A percentile compares a stretch with the other conserved stretches of the same genome.
Evolutionary conservation across 495 filamentous ascomycete genomes (phyloP).

Genomic region (Neurospora sp.): DNA sequence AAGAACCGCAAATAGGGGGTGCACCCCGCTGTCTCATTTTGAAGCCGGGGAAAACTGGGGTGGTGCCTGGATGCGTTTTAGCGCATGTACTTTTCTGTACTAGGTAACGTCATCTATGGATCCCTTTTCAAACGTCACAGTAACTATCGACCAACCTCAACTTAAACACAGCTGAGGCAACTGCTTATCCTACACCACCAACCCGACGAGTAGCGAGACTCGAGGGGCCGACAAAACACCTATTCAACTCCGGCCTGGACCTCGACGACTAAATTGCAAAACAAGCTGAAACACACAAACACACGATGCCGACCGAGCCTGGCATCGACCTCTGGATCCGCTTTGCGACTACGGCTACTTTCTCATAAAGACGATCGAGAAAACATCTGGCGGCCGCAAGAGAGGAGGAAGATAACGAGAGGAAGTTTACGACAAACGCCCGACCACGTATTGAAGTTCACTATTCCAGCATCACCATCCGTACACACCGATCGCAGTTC

Average conservation of each 20-base stretch:
- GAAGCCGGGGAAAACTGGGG: background rate
- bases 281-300: background rate
- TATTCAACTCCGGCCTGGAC: background rate
- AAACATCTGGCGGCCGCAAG: background rate
- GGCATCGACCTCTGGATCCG: background rate
- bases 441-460: background rate
- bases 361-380: background rate
- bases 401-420: background rate
- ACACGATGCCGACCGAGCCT: background rate
- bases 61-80: background rate
- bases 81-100: background rate
- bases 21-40: background rate
- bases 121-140: background rate
- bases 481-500: background rate
- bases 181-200: background rate
- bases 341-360: background rate
- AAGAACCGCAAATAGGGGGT: background rate
- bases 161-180: background rate
- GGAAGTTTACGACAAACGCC: background rate
- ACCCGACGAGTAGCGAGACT: background rate
- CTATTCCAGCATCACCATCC: background rate
- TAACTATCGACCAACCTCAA: background rate
- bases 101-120: background rate
- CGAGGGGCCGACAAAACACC: background rate
- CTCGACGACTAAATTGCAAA: background rate